Percentiles rank a stretch among this genome's conserved stretches.
phyloP scores from a whole-genome alignment of 2,329 filamentous ascomycete species.

The Dactylellina haptotyla region DNA sequence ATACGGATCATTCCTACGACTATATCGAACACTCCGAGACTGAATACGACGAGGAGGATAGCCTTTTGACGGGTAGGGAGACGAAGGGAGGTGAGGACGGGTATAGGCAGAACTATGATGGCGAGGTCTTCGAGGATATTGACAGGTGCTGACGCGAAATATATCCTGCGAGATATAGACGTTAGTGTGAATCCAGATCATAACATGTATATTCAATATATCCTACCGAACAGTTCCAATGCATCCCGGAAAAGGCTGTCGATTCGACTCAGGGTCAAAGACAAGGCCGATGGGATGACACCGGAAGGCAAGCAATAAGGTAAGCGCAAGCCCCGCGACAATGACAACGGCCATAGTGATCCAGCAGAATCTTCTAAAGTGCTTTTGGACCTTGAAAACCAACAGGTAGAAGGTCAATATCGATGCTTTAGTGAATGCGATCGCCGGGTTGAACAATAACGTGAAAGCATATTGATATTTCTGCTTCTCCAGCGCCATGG shows the following conservation, averaged over 20 bases:
- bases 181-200: conserved; percentile 42
- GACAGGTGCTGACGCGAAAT: conserved; percentile 80
- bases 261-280: conserved; percentile 64
- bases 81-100: conserved; percentile 85
- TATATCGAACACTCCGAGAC: conserved; percentile 85
- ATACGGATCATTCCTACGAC: conserved; percentile 89
- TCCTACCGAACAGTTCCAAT: conserved; percentile 50
- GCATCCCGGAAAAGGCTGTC: conserved; percentile 48
- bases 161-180: conserved; percentile 67
- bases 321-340: conserved; percentile 78
- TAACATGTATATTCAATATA: neutral
- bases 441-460: conserved; percentile 76
- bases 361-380: conserved; percentile 85
- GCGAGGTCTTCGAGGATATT: conserved; percentile 92
- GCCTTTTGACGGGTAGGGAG: conserved; percentile 86
- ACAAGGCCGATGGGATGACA: conserved; percentile 78
- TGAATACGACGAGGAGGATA: conserved; percentile 85
- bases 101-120: conserved; percentile 86
- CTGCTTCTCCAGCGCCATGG: conserved; percentile 35
- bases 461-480: conserved; percentile 52
- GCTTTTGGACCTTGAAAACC: conserved; percentile 78
- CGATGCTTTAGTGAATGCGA: conserved; percentile 93
- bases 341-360: conserved; percentile 81
- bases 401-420: conserved; percentile 90
- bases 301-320: conserved; percentile 87